phyloP scores from a whole-genome alignment of 1,284 basidiomycete genomes.

The Melampsora americana region DNA sequence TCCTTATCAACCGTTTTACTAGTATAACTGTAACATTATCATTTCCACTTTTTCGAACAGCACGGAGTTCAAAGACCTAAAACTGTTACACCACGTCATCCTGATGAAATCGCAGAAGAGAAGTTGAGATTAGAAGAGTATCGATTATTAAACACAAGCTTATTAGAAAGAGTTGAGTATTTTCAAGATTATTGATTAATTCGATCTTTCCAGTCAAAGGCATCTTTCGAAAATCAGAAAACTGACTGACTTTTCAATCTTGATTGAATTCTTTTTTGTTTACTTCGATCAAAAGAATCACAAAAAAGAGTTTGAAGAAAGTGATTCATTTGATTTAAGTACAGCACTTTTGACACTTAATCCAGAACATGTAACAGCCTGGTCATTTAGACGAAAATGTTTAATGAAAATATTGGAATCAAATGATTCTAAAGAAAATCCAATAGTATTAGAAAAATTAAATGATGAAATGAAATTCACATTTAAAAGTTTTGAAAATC shows the following conservation, averaged over 20 bases:
- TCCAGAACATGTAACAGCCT: slow-evolving; percentile 36
- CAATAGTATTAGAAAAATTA: neutral
- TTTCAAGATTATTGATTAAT: neutral
- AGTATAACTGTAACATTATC: neutral
- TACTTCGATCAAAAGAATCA: slow-evolving; percentile 8
- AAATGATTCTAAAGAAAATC: neutral
- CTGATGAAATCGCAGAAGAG: slow-evolving; percentile 11
- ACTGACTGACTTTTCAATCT: neutral
- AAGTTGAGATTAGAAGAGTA: slow-evolving; percentile 18
- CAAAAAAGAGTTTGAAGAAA: slow-evolving; percentile 6
- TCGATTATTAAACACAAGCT: slow-evolving; percentile 12
- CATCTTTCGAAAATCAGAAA: too few relatives aligned
- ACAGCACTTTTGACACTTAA: slow-evolving; percentile 23
- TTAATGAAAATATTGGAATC: slow-evolving; percentile 3
- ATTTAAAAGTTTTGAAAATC: slow-evolving; percentile 69
- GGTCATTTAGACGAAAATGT: slow-evolving; percentile 38
- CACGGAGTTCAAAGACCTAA: slow-evolving; percentile 36
- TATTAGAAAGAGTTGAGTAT: slow-evolving; percentile 30
- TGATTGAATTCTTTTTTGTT: neutral
- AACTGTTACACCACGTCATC: neutral
- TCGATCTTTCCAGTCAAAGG: neutral
- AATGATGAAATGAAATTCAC: slow-evolving; percentile 75
- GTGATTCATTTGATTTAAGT: slow-evolving; percentile 20
- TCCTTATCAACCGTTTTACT: neutral
- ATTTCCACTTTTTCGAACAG: neutral